Conservation (phyloP, 768 basidiomycete species). For the Leccinum variicolor region DNA sequence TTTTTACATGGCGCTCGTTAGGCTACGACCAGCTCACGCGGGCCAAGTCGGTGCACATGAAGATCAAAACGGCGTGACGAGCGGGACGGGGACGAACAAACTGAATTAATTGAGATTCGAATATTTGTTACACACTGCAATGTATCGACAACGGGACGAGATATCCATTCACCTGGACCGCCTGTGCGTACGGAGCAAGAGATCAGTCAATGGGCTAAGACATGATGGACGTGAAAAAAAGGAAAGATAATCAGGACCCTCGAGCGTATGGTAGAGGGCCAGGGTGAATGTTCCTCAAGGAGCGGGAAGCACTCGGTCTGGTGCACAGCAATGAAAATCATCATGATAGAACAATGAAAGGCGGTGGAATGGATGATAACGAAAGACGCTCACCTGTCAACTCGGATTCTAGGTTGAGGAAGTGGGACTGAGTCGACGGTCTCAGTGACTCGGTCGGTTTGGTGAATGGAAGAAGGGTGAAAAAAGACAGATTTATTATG, state of each 20-base stretch:
- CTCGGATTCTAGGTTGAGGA: too few relatives aligned
- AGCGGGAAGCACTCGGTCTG: constrained; percentile 30
- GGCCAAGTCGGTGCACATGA: constrained; percentile 82
- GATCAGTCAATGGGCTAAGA: not conserved
- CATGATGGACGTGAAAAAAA: not conserved
- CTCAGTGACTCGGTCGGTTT: too few relatives aligned
- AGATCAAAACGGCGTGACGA: constrained; percentile 51
- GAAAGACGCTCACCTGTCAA: too few relatives aligned
- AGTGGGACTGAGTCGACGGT: too few relatives aligned
- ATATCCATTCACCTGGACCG: too few relatives aligned
- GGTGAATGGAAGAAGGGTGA: too few relatives aligned
- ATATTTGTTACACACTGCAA: not conserved
- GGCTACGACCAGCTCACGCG: constrained; percentile 85
- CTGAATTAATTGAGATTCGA: not conserved
- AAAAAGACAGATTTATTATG: too few relatives aligned
- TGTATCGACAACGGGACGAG: too few relatives aligned
- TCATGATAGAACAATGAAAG: too few relatives aligned
- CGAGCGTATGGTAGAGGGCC: constrained; percentile 33
- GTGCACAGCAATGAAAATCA: constrained; percentile 29
- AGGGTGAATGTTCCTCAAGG: constrained; percentile 32
- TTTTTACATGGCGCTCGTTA: constrained; percentile 25
- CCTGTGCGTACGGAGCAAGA: not conserved
- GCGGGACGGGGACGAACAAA: not conserved
- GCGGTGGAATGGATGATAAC: too few relatives aligned
- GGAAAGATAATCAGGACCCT: constrained; percentile 28